These are phyloP conservation scores for Fusarium equiseti DNA, from an alignment of 2,329 filamentous ascomycete genomes.

Conservation along the genomic window DNA sequence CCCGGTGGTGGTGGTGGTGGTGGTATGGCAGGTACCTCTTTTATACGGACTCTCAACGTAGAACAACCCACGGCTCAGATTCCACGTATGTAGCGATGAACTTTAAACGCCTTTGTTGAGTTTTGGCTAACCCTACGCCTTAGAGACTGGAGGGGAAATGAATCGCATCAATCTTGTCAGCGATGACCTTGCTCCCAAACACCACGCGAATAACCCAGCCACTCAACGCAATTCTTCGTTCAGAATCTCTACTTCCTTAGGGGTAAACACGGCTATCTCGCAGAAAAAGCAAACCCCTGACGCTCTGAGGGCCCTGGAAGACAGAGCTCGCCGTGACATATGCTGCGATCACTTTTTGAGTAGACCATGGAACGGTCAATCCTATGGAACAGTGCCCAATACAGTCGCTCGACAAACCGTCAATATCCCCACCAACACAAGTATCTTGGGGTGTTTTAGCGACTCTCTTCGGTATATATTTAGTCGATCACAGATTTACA, in stretches of 20 bases:
- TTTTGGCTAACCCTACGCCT: not conserved
- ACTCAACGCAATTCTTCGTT: not conserved
- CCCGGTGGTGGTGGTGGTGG: not conserved
- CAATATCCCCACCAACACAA: accelerated
- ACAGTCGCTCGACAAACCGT: not conserved
- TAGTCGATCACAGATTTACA: not conserved
- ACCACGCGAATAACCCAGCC: not conserved
- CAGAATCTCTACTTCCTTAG: not conserved
- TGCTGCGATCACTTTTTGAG: too few species aligned
- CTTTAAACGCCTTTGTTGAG: not conserved
- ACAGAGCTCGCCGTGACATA: not conserved
- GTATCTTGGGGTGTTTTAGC: not conserved
- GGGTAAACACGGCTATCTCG: not conserved
- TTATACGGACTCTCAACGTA: not conserved
- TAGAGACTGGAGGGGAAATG: not conserved
- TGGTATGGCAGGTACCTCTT: not conserved
- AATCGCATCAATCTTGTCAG: not conserved
- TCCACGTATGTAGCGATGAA: not conserved
- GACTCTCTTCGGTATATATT: not conserved
- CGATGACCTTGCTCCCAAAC: not conserved
- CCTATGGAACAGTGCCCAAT: not conserved
- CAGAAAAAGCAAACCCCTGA: not conserved
- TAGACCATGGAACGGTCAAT: not conserved
- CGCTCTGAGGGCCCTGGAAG: not conserved
- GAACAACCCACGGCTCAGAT: not conserved